Evolutionary conservation across 1,284 basidiomycete species (phyloP).

Genomic region (Leccinum griseonigrum): DNA sequence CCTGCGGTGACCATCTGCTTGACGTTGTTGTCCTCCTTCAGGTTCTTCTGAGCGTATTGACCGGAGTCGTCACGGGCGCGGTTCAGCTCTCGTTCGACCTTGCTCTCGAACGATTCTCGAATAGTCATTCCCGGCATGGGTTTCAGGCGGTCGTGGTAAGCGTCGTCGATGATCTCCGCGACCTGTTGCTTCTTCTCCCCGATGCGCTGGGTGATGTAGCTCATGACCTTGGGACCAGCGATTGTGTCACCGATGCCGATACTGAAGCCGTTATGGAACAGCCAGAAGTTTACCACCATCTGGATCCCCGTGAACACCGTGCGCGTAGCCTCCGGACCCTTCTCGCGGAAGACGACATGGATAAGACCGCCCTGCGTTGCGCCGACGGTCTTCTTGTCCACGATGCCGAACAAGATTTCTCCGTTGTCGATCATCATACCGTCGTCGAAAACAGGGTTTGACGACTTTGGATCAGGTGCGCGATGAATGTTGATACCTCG

Average conservation of each 20-base stretch:
- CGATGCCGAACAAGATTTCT: conserved; percentile 92
- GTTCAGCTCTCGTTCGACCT: conserved; percentile 91
- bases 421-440: conserved; percentile 98
- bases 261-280: conserved; percentile 98
- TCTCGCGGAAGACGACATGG: conserved; percentile 97
- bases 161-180: conserved; percentile 68
- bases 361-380: conserved; percentile 93
- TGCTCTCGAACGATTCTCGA: conserved; percentile 96
- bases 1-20: conserved; percentile 99
- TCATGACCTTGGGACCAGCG: conserved; percentile 88
- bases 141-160: conserved; percentile 82
- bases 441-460: conserved; percentile 86
- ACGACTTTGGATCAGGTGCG: conserved; percentile 75
- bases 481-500: conserved; percentile 94
- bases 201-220: conserved; percentile 82
- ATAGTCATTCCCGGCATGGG: conserved; percentile 97
- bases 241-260: conserved; percentile 99
- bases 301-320: conserved; percentile 94
- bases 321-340: conserved; percentile 91
- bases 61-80: conserved; percentile 95
- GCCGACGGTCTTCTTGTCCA: conserved; percentile 98
- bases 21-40: conserved; percentile 99
- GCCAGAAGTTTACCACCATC: conserved; percentile 97
- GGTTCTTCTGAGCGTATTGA: conserved; percentile 90
- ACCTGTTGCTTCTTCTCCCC: conserved; percentile 80